Evolutionary conservation across 2,329 filamentous ascomycete species (phyloP).

Genomic region (Cryphonectria parasitica): DNA sequence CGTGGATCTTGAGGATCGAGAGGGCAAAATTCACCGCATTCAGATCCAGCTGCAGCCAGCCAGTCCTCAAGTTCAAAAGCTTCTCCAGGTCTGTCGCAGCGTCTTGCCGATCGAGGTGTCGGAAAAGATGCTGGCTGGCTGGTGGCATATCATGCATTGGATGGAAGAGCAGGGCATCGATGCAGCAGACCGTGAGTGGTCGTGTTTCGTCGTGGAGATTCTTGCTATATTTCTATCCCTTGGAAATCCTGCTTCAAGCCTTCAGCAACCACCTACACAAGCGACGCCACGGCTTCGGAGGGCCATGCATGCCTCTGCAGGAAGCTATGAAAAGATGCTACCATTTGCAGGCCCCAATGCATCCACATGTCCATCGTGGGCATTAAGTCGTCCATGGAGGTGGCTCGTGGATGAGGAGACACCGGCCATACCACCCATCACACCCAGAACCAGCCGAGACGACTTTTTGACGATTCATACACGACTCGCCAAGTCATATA

Average conservation of each 20-base stretch:
- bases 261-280: slow-evolving; percentile 14
- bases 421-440: slow-evolving; percentile 11
- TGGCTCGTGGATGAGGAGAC: slow-evolving; percentile 68
- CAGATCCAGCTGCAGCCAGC: slow-evolving; percentile 69
- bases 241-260: slow-evolving; percentile 35
- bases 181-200: slow-evolving; percentile 67
- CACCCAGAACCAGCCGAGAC: slow-evolving; percentile 31
- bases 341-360: slow-evolving; percentile 52
- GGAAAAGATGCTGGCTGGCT: slow-evolving; percentile 67
- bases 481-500: slow-evolving; percentile 66
- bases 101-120: slow-evolving; percentile 62
- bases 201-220: slow-evolving; percentile 65
- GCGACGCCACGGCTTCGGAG: slow-evolving; percentile 43
- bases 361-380: slow-evolving; percentile 57
- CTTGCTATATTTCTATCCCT: slow-evolving; percentile 67
- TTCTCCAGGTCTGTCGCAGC: slow-evolving; percentile 66
- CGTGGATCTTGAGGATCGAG: slow-evolving; percentile 68
- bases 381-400: slow-evolving; percentile 68
- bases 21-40: slow-evolving; percentile 66
- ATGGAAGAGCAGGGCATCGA: slow-evolving; percentile 53
- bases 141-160: slow-evolving; percentile 78
- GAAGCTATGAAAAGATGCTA: slow-evolving; percentile 46
- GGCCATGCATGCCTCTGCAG: slow-evolving; percentile 32
- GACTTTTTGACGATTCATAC: slow-evolving; percentile 57
- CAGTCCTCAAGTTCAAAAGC: slow-evolving; percentile 62